phyloP scores from a whole-genome alignment of 1,284 basidiomycete genomes.

The Schizophyllum commune region DNA sequence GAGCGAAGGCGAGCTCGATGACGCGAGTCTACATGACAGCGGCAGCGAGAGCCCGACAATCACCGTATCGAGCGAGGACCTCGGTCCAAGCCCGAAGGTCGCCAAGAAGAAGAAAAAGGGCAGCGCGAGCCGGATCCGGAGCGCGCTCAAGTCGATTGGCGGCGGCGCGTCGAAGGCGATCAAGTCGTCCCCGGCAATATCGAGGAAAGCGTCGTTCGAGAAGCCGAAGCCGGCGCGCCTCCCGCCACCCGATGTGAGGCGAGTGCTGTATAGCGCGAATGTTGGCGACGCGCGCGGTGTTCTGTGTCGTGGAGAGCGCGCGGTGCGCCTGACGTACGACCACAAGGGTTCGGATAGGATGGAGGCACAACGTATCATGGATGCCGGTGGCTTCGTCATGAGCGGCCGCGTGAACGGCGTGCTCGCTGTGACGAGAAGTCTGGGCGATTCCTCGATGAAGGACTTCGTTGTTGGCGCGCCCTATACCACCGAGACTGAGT shows the following conservation, averaged over 20 bases:
- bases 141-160: slow-evolving; percentile 49
- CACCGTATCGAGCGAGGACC: slow-evolving; percentile 13
- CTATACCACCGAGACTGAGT: slow-evolving; percentile 94
- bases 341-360: slow-evolving; percentile 98
- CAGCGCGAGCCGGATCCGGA: slow-evolving; percentile 39
- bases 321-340: slow-evolving; percentile 93
- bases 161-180: slow-evolving; percentile 21
- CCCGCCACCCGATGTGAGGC: slow-evolving; percentile 45
- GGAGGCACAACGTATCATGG: slow-evolving; percentile 95
- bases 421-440: slow-evolving; percentile 90
- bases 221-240: slow-evolving; percentile 24
- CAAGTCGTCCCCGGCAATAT: slow-evolving; percentile 17
- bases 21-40: slow-evolving; percentile 16
- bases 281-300: slow-evolving; percentile 92
- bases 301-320: slow-evolving; percentile 82
- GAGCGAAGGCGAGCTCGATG: slow-evolving; percentile 26
- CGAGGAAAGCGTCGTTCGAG: slow-evolving; percentile 22
- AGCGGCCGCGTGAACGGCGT: slow-evolving; percentile 98
- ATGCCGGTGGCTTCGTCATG: slow-evolving; percentile 98
- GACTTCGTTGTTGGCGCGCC: slow-evolving; percentile 98
- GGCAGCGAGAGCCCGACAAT: slow-evolving; percentile 22
- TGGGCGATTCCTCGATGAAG: slow-evolving; percentile 99
- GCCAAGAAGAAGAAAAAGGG: slow-evolving; percentile 32
- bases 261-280: slow-evolving; percentile 94
- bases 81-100: background rate